phyloP scores from a whole-genome alignment of 2,329 filamentous ascomycete genomes.

The Epichloe festucae region DNA sequence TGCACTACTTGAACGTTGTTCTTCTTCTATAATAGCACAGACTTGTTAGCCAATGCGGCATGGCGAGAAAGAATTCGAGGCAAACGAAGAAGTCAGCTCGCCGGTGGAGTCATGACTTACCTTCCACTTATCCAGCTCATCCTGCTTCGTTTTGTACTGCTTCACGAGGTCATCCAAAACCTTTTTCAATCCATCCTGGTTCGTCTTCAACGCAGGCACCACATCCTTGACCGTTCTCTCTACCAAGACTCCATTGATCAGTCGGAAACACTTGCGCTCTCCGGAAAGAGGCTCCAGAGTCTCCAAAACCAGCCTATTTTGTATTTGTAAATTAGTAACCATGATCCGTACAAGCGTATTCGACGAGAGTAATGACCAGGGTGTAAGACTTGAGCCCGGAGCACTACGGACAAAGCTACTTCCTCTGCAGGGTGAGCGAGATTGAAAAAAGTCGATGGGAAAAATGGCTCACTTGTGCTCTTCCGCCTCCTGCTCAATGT shows the following conservation, averaged over 20 bases:
- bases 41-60: not conserved
- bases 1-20: conserved; percentile 81
- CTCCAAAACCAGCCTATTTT: conserved; percentile 73
- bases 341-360: conserved; percentile 14
- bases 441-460: not conserved
- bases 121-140: conserved; percentile 98
- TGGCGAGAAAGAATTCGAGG: not conserved
- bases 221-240: conserved; percentile 92
- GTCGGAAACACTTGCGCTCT: conserved; percentile 93
- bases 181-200: conserved; percentile 86
- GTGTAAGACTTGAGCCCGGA: not conserved
- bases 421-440: not conserved
- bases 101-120: conserved; percentile 34
- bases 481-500: conserved; percentile 93
- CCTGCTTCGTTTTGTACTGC: conserved; percentile 90
- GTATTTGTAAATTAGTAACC: not conserved
- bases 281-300: conserved; percentile 70
- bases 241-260: conserved; percentile 94
- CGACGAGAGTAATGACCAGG: not conserved
- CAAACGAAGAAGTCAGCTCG: not conserved
- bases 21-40: conserved; percentile 51
- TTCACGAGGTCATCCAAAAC: conserved; percentile 90
- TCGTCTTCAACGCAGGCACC: conserved; percentile 79
- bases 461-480: conserved; percentile 77
- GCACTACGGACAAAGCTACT: not conserved